Percentiles rank a stretch among this genome's conserved stretches.
Evolutionary conservation across 2,329 filamentous ascomycete genomes (phyloP).

Genomic region (Aquanectria penicillioides): DNA sequence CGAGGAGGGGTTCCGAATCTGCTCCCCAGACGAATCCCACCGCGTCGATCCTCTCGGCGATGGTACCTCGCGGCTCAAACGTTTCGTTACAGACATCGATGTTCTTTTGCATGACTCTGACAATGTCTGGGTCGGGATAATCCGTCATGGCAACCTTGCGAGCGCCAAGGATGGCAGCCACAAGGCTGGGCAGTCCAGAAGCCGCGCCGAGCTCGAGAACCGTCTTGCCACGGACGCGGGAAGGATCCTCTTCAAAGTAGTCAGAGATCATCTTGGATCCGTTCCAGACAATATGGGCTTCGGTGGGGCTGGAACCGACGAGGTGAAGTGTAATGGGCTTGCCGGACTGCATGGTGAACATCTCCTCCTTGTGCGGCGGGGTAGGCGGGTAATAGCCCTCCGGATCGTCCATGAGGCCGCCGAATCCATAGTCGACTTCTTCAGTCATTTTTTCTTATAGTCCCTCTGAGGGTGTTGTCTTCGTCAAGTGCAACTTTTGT

Average conservation of each 20-base stretch:
- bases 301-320: conserved; percentile 88
- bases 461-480: not conserved
- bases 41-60: conserved; percentile 58
- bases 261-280: conserved; percentile 80
- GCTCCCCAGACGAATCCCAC: conserved; percentile 88
- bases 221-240: conserved; percentile 71
- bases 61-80: conserved; percentile 41
- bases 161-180: conserved; percentile 79
- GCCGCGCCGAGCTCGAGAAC: conserved; percentile 91
- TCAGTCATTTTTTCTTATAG: conserved; percentile 44
- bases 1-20: conserved; percentile 66
- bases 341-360: conserved; percentile 76
- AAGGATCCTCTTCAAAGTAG: conserved; percentile 78
- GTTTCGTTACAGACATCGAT: conserved; percentile 65
- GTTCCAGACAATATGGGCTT: conserved; percentile 94
- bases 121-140: conserved; percentile 86
- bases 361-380: conserved; percentile 77
- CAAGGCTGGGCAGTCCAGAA: conserved; percentile 83
- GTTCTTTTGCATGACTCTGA: conserved; percentile 82
- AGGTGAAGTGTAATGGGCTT: conserved; percentile 75
- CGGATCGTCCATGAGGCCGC: conserved; percentile 80
- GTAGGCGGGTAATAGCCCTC: conserved; percentile 82
- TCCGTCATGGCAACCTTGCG: conserved; percentile 82
- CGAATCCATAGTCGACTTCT: conserved; percentile 50
- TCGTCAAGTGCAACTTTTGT: not conserved